A percentile compares a stretch with the other conserved stretches of the same genome.
Evolutionary conservation across 768 basidiomycete species (phyloP).

Genomic region (Lepiota subincarnata): DNA sequence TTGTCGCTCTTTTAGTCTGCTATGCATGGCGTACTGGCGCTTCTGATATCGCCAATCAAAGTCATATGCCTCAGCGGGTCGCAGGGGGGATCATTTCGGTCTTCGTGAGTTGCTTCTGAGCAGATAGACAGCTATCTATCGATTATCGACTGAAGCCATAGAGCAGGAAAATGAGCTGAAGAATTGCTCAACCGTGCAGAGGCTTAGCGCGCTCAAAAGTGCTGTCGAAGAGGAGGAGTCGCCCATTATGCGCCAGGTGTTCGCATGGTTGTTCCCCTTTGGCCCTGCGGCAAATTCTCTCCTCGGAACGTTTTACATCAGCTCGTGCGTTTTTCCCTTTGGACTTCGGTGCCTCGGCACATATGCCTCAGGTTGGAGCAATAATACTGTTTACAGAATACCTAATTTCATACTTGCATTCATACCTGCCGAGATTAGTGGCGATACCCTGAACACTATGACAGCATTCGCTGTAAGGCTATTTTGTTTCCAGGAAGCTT

Average conservation of each 20-base stretch:
- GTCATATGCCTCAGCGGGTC: not conserved
- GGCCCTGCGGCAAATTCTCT: constrained; percentile 88
- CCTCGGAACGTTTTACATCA: constrained; percentile 92
- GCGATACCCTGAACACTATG: constrained; percentile 87
- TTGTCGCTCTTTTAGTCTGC: constrained; percentile 41
- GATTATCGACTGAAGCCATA: not conserved
- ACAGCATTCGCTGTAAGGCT: constrained; percentile 81
- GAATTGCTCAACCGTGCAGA: constrained; percentile 25
- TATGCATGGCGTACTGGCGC: constrained; percentile 13
- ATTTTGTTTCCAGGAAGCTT: not conserved
- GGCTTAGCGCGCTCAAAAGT: constrained; percentile 55
- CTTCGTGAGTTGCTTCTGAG: constrained; percentile 16
- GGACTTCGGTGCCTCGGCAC: not conserved
- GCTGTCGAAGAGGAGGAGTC: constrained; percentile 61
- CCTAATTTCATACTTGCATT: constrained; percentile 95
- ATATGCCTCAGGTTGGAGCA: not conserved
- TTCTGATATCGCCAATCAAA: not conserved
- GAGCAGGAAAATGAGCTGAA: constrained; percentile 8
- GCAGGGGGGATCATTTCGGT: constrained; percentile 18
- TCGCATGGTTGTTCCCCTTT: constrained; percentile 83
- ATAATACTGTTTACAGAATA: constrained; percentile 43
- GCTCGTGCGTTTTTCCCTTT: constrained; percentile 64
- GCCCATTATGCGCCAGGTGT: constrained; percentile 74
- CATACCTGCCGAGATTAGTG: constrained; percentile 84
- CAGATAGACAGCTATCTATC: too few relatives aligned